phyloP scores from a whole-genome alignment of 2,329 filamentous ascomycete species.

The Pseudogymnoascus sp. region DNA sequence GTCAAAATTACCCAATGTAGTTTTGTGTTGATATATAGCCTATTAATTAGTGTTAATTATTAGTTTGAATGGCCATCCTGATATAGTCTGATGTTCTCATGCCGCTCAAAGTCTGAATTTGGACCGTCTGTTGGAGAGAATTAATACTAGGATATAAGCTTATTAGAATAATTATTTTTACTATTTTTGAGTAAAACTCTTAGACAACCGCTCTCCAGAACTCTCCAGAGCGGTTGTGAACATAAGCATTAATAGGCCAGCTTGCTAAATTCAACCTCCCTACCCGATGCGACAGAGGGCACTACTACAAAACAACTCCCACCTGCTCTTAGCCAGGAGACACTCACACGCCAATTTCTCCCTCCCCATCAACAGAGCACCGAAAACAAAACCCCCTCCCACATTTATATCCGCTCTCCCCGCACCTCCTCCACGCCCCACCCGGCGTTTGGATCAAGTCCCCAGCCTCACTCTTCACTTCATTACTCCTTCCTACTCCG shows the following conservation, averaged over 20 bases:
- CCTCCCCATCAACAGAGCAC: slow-evolving; percentile 29
- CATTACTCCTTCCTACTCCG: background rate
- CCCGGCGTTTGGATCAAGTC: slow-evolving; percentile 39
- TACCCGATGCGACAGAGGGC: background rate
- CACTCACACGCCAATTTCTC: background rate
- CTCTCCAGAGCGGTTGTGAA: background rate
- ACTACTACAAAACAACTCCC: background rate
- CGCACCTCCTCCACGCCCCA: slow-evolving; percentile 45
- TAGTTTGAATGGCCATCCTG: background rate
- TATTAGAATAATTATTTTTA: background rate
- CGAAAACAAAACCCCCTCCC: slow-evolving; percentile 53
- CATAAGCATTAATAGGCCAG: background rate
- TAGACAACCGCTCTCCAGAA: no score
- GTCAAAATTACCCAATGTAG: background rate
- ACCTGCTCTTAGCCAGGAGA: background rate
- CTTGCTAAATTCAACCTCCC: background rate
- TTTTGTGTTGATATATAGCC: background rate
- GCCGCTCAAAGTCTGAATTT: background rate
- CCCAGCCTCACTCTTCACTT: background rate
- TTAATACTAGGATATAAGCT: background rate
- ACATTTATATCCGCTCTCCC: slow-evolving; percentile 48
- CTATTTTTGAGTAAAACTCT: background rate
- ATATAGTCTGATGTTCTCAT: background rate
- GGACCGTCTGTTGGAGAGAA: background rate
- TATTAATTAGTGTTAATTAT: no score